These are phyloP conservation scores for Chytriomyces sp. DNA, from an alignment of 192 early-diverging fungal species.

Conservation along the genomic window DNA sequence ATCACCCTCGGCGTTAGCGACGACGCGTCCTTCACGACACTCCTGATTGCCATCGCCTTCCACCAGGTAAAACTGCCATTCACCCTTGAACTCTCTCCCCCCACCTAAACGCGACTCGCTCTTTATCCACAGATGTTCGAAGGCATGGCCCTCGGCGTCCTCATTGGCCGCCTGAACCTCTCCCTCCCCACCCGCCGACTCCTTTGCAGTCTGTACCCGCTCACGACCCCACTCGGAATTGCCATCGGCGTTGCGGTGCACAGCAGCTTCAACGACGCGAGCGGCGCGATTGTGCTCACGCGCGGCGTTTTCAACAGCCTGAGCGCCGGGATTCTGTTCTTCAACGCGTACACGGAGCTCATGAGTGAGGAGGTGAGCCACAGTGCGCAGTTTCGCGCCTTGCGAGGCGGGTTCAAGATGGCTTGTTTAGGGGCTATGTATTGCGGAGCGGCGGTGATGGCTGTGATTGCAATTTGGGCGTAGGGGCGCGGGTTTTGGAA, in stretches of 20 bases:
- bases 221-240: slow-evolving; percentile 84
- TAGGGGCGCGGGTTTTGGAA: slow-evolving; percentile 32
- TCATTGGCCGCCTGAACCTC: slow-evolving; percentile 17
- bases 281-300: slow-evolving; percentile 55
- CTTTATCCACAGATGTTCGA: no score
- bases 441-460: slow-evolving; percentile 73
- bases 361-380: slow-evolving; percentile 71
- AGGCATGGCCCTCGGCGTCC: slow-evolving; percentile 39
- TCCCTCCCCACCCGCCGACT: neutral
- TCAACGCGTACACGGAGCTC: slow-evolving; percentile 73
- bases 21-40: slow-evolving; percentile 36
- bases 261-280: slow-evolving; percentile 58
- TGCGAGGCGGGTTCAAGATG: slow-evolving; percentile 38
- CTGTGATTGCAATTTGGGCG: slow-evolving; percentile 71
- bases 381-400: slow-evolving; percentile 53
- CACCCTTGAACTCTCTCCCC: no score
- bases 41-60: slow-evolving; percentile 51
- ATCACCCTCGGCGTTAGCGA: slow-evolving; percentile 37
- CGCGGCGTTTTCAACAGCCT: slow-evolving; percentile 77
- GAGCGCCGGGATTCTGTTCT: slow-evolving; percentile 75
- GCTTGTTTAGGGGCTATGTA: slow-evolving; percentile 66
- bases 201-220: slow-evolving; percentile 52
- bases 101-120: no score
- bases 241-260: slow-evolving; percentile 74
- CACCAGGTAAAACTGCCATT: no score